phyloP scores from a whole-genome alignment of 371 early-diverging fungal genomes.

The Mucor indicus region DNA sequence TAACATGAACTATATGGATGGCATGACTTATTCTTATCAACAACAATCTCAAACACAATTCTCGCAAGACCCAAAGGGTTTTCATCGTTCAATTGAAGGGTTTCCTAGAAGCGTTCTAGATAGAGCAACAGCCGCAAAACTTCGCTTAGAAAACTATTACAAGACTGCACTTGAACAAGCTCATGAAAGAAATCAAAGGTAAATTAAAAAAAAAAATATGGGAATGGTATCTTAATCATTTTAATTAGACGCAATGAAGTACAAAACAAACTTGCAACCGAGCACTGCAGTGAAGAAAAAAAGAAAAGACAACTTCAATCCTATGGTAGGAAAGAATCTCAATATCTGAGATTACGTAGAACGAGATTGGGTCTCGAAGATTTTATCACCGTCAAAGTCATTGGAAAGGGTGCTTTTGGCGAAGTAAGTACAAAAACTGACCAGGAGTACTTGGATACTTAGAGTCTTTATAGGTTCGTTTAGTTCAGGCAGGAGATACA shows the following conservation, averaged over 20 bases:
- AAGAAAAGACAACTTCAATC: constrained; percentile 77
- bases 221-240: neutral
- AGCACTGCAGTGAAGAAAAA: constrained; percentile 84
- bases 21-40: constrained; percentile 19
- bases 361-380: constrained; percentile 92
- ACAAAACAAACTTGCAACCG: constrained; percentile 70
- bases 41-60: constrained; percentile 19
- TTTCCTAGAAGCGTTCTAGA: constrained; percentile 78
- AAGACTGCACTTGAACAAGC: constrained; percentile 82
- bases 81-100: constrained; percentile 60
- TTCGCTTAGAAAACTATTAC: constrained; percentile 88
- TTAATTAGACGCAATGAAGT: constrained; percentile 68
- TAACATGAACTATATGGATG: neutral
- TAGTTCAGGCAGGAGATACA: constrained; percentile 94
- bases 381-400: constrained; percentile 96
- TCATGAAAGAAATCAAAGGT: constrained; percentile 85
- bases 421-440: constrained; percentile 58
- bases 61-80: constrained; percentile 11
- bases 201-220: constrained; percentile 4
- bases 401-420: constrained; percentile 99
- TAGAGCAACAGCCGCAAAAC: constrained; percentile 82
- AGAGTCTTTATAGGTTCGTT: constrained; percentile 76
- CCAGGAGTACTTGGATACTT: too few species aligned
- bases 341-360: constrained; percentile 88
- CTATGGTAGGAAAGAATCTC: constrained; percentile 89